Evolutionary conservation across 495 filamentous ascomycete genomes (phyloP), one percentile per base, ranked within the genome.

Genomic region (Xylaria scruposa): DNA sequence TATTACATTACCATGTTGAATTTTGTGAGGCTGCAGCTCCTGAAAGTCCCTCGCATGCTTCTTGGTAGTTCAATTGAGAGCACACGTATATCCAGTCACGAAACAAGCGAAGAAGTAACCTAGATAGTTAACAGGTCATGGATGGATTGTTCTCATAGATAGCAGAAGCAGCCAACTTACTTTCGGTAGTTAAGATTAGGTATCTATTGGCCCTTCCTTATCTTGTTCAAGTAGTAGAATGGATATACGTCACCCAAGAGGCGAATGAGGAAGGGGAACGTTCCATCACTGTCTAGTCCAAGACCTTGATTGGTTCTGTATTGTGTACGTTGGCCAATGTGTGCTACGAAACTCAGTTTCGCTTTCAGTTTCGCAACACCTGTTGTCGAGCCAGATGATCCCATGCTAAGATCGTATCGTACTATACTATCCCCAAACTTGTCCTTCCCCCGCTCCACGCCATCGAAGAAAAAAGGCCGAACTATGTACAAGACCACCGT

Each of bases 391-490:
- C 17, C 58, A 38, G 33, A 60, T 33, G 2, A 10, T 21, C n/a
- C 19, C 0, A 19, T 36, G 31, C 33, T 60, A 60, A 40, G 38
- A 38, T 40, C 17, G 19, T 60, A 38, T 40, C 31, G 58, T 38
- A 38, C 33, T 60, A 19, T 40, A 40, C 58, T 40, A 60, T n/a
- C 58, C 19, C 58, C 58, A 60, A 60, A 13, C 33, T 31, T 31
- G 1, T 31, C 29, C 29, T 3, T 31, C 29, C 29, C 29, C 3
- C 29, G 29, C 29, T n/a, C n/a, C 29, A 31, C 29, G 1, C 3
- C 29, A 31, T 1, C 29, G 29, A 31, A 31, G 29, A 31, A 31
- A 31, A 31, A 31, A 61, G 31, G 31, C 33, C 21, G 21, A n/a
- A 63, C 31, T 21, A 60, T 13, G n/a, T 51, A 24, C 29, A 70